A percentile compares a stretch with the other conserved stretches of the same genome.
These are phyloP conservation scores for Tetrahymena borealis DNA, from an alignment of 73 alveolate species.

Conservation along the genomic window DNA sequence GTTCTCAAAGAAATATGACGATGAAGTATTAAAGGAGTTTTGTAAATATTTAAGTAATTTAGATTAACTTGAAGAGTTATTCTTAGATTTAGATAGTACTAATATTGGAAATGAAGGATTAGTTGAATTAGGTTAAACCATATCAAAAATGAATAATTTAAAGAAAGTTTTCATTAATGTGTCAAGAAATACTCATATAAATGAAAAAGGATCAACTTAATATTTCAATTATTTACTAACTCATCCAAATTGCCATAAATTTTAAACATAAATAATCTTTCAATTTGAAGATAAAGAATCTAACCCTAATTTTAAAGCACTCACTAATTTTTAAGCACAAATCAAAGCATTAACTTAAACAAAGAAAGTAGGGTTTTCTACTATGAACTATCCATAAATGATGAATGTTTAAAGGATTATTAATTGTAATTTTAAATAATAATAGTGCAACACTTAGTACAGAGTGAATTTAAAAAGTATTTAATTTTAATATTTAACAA, in stretches of 20 bases:
- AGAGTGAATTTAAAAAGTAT: too few relatives aligned
- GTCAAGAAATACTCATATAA: neutral
- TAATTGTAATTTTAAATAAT: too few relatives aligned
- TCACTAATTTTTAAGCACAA: neutral
- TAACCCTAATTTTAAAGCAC: neutral
- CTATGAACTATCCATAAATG: neutral
- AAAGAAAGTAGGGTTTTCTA: neutral
- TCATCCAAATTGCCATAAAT: neutral
- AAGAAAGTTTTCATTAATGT: neutral
- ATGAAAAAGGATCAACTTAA: neutral
- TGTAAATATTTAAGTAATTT: neutral
- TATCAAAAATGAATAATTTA: neutral
- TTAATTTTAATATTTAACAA: too few relatives aligned
- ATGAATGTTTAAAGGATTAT: too few relatives aligned
- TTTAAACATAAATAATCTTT: neutral
- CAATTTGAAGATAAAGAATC: neutral
- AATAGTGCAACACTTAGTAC: too few relatives aligned
- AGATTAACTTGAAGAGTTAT: neutral
- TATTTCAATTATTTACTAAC: neutral
- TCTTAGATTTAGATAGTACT: neutral
- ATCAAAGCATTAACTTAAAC: neutral
- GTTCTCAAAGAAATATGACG: neutral
- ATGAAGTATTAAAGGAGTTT: neutral
- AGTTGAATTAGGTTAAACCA: neutral
- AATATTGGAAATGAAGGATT: neutral